phyloP scores from a whole-genome alignment of 305 asterid species.

The Ilex paraguariensis region DNA sequence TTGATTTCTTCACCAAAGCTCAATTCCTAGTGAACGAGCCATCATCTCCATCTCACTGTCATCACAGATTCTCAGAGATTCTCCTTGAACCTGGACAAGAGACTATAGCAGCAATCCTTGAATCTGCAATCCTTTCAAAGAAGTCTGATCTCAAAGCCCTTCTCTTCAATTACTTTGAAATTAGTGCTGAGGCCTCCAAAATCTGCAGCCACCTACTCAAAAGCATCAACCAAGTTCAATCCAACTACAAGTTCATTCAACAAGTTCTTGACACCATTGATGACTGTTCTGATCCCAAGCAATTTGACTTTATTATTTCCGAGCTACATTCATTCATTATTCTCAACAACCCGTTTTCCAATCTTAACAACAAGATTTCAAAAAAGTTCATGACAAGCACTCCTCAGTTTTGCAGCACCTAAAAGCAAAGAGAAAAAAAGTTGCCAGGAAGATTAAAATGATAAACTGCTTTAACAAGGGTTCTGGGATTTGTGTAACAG shows the following conservation, averaged over 20 bases:
- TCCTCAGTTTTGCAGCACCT: constrained; percentile 30
- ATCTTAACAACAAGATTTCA: constrained; percentile 35
- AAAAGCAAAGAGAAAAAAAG: constrained; percentile 25
- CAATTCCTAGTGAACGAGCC: constrained; percentile 36
- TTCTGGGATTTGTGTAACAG: constrained; percentile 36
- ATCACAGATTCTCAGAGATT: constrained; percentile 24
- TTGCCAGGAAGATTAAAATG: constrained; percentile 39
- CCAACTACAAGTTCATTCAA: constrained; percentile 27
- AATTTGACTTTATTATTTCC: constrained; percentile 16
- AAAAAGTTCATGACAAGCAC: constrained; percentile 29
- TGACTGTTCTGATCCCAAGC: constrained; percentile 16
- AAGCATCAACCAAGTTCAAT: constrained; percentile 39
- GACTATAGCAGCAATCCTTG: constrained; percentile 42
- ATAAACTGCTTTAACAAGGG: constrained; percentile 38
- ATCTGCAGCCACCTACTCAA: constrained; percentile 57
- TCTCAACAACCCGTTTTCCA: constrained; percentile 30
- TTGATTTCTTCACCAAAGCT: constrained; percentile 57
- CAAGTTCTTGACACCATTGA: constrained; percentile 29
- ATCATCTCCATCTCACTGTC: constrained; percentile 13
- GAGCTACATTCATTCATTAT: constrained; percentile 28
- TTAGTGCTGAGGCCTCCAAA: constrained; percentile 69
- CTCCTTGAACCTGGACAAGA: constrained; percentile 73
- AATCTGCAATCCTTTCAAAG: constrained; percentile 29
- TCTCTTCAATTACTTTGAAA: constrained; percentile 44
- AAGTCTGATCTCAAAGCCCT: constrained; percentile 50